phyloP scores from a whole-genome alignment of 2,329 filamentous ascomycete species.

The Pseudogymnoascus sp. region DNA sequence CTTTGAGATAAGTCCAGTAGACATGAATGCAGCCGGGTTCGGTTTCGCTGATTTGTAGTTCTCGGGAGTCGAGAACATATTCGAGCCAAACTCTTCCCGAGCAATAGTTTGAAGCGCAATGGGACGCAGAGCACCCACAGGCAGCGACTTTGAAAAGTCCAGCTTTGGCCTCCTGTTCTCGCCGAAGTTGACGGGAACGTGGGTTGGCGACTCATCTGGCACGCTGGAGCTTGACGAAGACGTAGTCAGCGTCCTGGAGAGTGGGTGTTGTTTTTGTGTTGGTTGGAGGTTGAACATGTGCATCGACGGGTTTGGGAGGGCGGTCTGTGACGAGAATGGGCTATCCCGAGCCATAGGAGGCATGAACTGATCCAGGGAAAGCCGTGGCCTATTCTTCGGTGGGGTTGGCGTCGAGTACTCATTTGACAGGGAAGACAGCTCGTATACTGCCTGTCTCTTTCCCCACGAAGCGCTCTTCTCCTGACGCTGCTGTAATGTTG shows the following conservation, averaged over 20 bases:
- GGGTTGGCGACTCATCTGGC: conserved; percentile 61
- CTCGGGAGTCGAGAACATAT: conserved; percentile 61
- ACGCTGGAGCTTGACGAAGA: conserved; percentile 77
- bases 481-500: conserved; percentile 78
- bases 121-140: conserved; percentile 52
- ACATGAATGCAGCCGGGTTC: conserved; percentile 78
- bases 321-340: conserved; percentile 49
- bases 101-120: conserved; percentile 31
- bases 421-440: conserved; percentile 39
- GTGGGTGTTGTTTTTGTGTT: conserved; percentile 59
- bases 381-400: conserved; percentile 57
- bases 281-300: conserved; percentile 39
- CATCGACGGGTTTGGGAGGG: conserved; percentile 44
- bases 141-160: conserved; percentile 68
- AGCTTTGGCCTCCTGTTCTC: conserved; percentile 43
- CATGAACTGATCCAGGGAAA: conserved; percentile 72
- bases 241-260: conserved; percentile 78
- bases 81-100: conserved; percentile 37
- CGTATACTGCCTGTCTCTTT: conserved; percentile 48
- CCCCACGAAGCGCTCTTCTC: conserved; percentile 54
- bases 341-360: conserved; percentile 56
- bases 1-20: conserved; percentile 90
- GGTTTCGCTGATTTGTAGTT: conserved; percentile 71
- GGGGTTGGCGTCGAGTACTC: conserved; percentile 43
- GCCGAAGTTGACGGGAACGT: conserved; percentile 46